Evolutionary conservation across 108 stramenopile genomes (phyloP).

Genomic region (Hondaea fermentalgiana): DNA sequence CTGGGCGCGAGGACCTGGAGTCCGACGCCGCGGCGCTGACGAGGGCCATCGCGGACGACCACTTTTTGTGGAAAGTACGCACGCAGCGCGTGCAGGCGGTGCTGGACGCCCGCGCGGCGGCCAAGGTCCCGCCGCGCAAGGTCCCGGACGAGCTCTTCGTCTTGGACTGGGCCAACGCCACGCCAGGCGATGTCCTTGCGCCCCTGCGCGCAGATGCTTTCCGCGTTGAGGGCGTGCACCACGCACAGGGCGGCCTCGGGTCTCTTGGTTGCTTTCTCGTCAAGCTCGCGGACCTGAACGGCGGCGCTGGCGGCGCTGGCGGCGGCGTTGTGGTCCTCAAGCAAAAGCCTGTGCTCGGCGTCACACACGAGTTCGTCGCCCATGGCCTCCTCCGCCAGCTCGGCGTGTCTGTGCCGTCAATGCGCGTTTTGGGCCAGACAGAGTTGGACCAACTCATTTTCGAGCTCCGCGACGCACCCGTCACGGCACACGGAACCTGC

Average conservation of each 20-base stretch:
- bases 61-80: not conserved
- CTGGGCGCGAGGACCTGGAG: not conserved
- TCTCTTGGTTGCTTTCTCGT: not conserved
- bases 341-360: not conserved
- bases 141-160: not conserved
- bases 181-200: not conserved
- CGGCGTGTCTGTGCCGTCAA: not conserved
- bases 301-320: too few species aligned
- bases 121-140: not conserved
- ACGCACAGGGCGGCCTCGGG: not conserved
- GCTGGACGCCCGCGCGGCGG: not conserved
- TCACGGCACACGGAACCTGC: not conserved
- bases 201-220: not conserved
- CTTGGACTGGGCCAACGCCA: not conserved
- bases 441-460: not conserved
- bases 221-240: not conserved
- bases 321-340: not conserved
- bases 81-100: not conserved
- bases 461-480: not conserved
- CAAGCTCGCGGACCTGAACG: not conserved
- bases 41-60: not conserved
- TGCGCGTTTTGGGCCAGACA: not conserved
- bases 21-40: not conserved
- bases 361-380: not conserved
- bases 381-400: not conserved